These are phyloP conservation scores for Gossypium ekmanianum DNA, from an alignment of 345 rosid species.

Conservation along the genomic window DNA sequence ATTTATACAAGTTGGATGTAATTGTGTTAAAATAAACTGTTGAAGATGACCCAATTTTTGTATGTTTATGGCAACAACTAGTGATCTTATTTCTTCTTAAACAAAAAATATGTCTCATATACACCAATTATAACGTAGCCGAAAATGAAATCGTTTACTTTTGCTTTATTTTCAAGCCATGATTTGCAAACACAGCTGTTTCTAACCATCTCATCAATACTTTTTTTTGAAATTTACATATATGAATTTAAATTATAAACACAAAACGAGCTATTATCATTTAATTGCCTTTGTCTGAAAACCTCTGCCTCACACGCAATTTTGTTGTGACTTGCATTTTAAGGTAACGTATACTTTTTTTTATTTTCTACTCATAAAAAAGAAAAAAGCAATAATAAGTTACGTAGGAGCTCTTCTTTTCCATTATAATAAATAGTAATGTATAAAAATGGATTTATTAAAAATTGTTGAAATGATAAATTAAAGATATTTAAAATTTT, in stretches of 20 bases:
- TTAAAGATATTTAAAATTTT: too few species aligned
- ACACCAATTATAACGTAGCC: not conserved
- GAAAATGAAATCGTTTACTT: not conserved
- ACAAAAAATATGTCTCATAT: not conserved
- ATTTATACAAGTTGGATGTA: too few species aligned
- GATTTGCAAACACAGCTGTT: slow-evolving; percentile 4
- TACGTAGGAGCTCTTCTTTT: not conserved
- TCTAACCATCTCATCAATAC: not conserved
- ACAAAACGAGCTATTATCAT: not conserved
- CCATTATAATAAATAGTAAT: not conserved
- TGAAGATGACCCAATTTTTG: not conserved
- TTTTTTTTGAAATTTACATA: not conserved
- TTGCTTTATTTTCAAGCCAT: not conserved
- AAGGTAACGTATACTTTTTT: not conserved
- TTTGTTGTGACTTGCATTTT: slow-evolving; percentile 3
- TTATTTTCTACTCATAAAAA: not conserved
- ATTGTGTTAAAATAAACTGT: too few species aligned
- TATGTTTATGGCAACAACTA: not conserved
- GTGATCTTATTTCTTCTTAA: not conserved
- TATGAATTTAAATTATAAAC: not conserved
- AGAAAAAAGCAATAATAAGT: too few species aligned
- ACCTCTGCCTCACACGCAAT: not conserved
- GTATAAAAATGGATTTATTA: too few species aligned
- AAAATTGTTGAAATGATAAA: too few species aligned
- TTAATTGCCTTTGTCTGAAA: not conserved